Conservation (phyloP, 495 filamentous ascomycete genomes). For the Pseudoneurospora amorphoporcata region DNA sequence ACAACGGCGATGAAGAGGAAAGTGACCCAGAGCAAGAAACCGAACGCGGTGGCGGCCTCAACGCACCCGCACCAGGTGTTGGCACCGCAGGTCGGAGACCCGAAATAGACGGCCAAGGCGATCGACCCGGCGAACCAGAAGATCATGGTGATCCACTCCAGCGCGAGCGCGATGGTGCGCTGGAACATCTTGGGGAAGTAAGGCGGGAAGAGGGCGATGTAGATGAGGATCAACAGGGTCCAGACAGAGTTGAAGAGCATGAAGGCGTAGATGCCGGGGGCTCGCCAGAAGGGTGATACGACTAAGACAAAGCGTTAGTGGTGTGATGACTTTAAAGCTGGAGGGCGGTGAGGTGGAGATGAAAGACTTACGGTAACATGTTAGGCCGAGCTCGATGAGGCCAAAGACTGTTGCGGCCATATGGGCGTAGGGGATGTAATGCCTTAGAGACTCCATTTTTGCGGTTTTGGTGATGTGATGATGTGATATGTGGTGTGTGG, state of each 20-base stretch:
- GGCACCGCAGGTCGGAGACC: slow-evolving; percentile 26
- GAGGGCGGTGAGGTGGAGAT: not conserved
- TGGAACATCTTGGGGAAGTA: slow-evolving; percentile 48
- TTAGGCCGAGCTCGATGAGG: slow-evolving; percentile 61
- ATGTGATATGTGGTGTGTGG: not conserved
- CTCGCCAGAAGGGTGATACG: slow-evolving; percentile 20
- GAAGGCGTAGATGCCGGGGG: slow-evolving; percentile 50
- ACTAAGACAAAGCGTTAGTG: slow-evolving; percentile 12
- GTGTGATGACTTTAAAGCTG: slow-evolving; percentile 4
- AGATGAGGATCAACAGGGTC: slow-evolving; percentile 58
- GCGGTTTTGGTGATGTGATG: not conserved
- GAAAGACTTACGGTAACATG: slow-evolving; percentile 53
- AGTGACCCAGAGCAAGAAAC: slow-evolving; percentile 35
- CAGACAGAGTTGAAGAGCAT: slow-evolving; percentile 65
- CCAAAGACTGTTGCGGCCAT: slow-evolving; percentile 53
- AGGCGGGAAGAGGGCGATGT: slow-evolving; percentile 53
- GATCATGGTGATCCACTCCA: slow-evolving; percentile 64
- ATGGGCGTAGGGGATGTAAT: slow-evolving; percentile 53
- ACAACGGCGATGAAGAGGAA: slow-evolving; percentile 30
- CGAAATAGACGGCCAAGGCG: slow-evolving; percentile 54
- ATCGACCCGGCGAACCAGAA: slow-evolving; percentile 86
- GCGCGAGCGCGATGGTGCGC: slow-evolving; percentile 50
- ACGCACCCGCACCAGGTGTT: slow-evolving; percentile 25
- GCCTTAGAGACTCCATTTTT: slow-evolving; percentile 1
- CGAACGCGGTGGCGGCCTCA: slow-evolving; percentile 37